phyloP scores from a whole-genome alignment of 2,329 filamentous ascomycete genomes.

The Penicillium verrucosum region DNA sequence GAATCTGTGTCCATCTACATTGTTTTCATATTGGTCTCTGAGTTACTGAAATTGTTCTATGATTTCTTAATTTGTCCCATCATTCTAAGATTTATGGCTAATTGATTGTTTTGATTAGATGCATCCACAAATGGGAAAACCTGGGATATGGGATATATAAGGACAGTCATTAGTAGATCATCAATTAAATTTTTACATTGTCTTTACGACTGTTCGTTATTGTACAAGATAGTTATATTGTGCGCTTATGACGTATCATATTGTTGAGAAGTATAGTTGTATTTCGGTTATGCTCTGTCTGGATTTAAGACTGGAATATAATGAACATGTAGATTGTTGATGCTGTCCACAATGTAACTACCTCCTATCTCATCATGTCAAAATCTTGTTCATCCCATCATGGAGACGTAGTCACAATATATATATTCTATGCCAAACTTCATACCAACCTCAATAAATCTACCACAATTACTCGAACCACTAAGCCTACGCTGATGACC shows the following conservation, averaged over 20 bases:
- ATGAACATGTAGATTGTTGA: no score
- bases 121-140: background rate
- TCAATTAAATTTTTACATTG: background rate
- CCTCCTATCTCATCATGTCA: background rate
- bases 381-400: background rate
- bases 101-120: background rate
- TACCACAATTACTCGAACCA: conserved; percentile 35
- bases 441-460: background rate
- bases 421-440: background rate
- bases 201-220: background rate
- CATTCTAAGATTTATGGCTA: background rate
- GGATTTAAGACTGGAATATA: no score
- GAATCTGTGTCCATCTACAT: conserved; percentile 17
- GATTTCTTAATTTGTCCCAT: background rate
- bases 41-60: conserved; percentile 2
- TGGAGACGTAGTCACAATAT: background rate
- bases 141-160: background rate
- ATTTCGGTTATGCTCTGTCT: no score
- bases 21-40: conserved; percentile 18
- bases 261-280: background rate
- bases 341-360: no score
- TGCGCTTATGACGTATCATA: background rate
- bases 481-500: conserved; percentile 53
- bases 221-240: background rate
- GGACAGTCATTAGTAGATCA: background rate